Percentiles rank a stretch among this genome's conserved stretches.
These are phyloP conservation scores for Saccharum spontaneum DNA, from an alignment of 176 grass and related monocot genomes.

Conservation along the genomic window DNA sequence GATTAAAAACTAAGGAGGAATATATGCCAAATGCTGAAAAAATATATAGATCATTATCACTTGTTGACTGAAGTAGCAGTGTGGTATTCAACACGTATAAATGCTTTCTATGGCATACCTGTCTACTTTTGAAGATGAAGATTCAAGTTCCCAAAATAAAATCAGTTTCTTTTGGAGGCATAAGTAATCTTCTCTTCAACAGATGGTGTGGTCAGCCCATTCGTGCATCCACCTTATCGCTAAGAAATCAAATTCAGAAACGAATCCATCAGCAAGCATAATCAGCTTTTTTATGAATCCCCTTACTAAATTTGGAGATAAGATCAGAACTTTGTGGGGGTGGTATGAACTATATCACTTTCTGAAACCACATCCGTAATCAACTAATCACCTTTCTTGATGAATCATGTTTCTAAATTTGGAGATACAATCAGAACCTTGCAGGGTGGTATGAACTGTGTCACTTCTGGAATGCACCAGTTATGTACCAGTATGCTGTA, in stretches of 20 bases:
- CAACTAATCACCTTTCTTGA: too few relatives aligned
- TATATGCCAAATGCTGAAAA: background rate
- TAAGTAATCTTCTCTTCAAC: constrained; percentile 67
- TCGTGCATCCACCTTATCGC: constrained; percentile 55
- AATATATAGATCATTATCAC: background rate
- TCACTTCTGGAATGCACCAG: too few relatives aligned
- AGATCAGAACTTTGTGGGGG: too few relatives aligned
- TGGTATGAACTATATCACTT: too few relatives aligned
- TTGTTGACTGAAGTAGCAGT: background rate
- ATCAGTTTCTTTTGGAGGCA: constrained; percentile 38
- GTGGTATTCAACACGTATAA: constrained; percentile 15
- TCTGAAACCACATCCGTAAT: too few relatives aligned
- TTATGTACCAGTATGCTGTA: too few relatives aligned
- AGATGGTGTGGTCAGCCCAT: constrained; percentile 69
- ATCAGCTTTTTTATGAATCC: too few relatives aligned
- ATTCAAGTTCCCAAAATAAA: constrained; percentile 72
- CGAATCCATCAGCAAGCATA: constrained; percentile 10
- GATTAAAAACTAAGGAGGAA: too few relatives aligned
- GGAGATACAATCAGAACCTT: too few relatives aligned
- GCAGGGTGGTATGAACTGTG: too few relatives aligned
- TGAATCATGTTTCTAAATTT: too few relatives aligned
- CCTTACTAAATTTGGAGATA: too few relatives aligned
- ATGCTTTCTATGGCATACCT: constrained; percentile 39
- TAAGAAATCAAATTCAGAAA: constrained; percentile 41
- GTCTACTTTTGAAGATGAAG: constrained; percentile 45